A percentile compares a stretch with the other conserved stretches of the same genome.
These are phyloP conservation scores for Papiliotrema laurentii DNA, from an alignment of 1,284 basidiomycete species.

Conservation along the genomic window DNA sequence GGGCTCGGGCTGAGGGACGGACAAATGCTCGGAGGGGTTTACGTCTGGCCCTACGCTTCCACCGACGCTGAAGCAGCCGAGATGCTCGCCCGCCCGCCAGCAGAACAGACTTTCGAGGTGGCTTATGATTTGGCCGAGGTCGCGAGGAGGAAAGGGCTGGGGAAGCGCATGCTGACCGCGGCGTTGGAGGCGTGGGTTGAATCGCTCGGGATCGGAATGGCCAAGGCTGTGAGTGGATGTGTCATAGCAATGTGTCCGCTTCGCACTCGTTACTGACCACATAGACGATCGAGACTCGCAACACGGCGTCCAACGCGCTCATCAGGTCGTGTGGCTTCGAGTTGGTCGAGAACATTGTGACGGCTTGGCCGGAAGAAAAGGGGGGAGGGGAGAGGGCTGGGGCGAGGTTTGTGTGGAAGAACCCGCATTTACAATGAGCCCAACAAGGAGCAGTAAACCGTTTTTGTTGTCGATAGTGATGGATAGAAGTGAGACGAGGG, in stretches of 20 bases:
- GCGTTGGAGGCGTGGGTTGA: constrained; percentile 1
- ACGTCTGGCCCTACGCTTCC: neutral
- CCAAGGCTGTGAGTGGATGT: constrained; percentile 10
- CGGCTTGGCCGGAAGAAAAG: constrained; percentile 2
- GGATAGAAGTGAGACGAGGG: too few relatives aligned
- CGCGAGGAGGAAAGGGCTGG: constrained; percentile 11
- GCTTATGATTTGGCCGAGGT: constrained; percentile 11
- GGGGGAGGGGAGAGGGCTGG: neutral
- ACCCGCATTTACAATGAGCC: too few relatives aligned
- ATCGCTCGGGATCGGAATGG: constrained; percentile 6
- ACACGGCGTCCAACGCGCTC: neutral
- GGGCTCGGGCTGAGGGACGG: neutral
- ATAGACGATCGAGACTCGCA: neutral
- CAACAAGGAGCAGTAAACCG: too few relatives aligned
- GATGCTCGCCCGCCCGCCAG: neutral
- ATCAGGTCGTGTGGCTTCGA: neutral
- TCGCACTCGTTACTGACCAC: neutral
- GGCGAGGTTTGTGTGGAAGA: too few relatives aligned
- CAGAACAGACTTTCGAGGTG: constrained; percentile 8
- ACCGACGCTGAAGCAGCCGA: neutral
- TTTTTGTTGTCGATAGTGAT: too few relatives aligned
- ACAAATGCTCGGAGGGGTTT: constrained; percentile 6
- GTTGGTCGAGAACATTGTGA: neutral
- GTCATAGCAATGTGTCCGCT: neutral
- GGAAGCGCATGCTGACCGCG: constrained; percentile 6